A percentile compares a stretch with the other conserved stretches of the same genome.
These are phyloP conservation scores for Tuber brumale DNA, from an alignment of 495 filamentous ascomycete genomes.

Conservation along the genomic window DNA sequence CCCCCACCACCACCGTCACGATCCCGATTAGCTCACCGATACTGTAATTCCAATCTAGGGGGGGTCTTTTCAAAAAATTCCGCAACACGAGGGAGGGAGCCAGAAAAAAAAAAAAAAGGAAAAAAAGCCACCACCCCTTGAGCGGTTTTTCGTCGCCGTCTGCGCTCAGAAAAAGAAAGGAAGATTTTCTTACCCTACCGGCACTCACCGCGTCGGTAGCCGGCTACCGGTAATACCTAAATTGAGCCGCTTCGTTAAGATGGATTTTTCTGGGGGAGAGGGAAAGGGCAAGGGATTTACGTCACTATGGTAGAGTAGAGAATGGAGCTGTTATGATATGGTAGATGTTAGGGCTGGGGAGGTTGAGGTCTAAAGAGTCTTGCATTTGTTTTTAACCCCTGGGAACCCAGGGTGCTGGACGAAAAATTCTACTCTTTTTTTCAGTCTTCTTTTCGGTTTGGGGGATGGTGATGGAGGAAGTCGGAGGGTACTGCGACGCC, in stretches of 20 bases:
- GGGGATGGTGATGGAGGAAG: neutral
- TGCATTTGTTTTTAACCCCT: constrained; percentile 2
- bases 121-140: neutral
- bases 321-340: neutral
- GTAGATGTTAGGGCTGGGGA: constrained; percentile 1
- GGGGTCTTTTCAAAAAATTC: neutral
- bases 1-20: neutral
- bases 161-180: neutral
- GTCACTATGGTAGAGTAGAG: neutral
- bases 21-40: neutral
- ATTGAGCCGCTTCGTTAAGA: constrained; percentile 7
- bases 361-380: constrained; percentile 15
- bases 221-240: constrained; percentile 19
- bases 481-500: neutral
- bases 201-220: constrained; percentile 6
- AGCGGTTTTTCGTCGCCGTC: neutral
- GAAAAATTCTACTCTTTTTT: neutral
- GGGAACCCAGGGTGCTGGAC: neutral
- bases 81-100: neutral
- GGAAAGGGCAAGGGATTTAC: constrained; percentile 20
- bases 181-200: constrained; percentile 1
- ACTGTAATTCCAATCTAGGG: neutral
- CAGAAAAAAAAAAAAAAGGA: neutral
- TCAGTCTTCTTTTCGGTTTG: neutral
- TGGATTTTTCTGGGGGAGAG: constrained; percentile 6